Evolutionary conservation across 2,329 filamentous ascomycete genomes (phyloP), one percentile per base, ranked within the genome.

Genomic region (Calonectria henricotiae): DNA sequence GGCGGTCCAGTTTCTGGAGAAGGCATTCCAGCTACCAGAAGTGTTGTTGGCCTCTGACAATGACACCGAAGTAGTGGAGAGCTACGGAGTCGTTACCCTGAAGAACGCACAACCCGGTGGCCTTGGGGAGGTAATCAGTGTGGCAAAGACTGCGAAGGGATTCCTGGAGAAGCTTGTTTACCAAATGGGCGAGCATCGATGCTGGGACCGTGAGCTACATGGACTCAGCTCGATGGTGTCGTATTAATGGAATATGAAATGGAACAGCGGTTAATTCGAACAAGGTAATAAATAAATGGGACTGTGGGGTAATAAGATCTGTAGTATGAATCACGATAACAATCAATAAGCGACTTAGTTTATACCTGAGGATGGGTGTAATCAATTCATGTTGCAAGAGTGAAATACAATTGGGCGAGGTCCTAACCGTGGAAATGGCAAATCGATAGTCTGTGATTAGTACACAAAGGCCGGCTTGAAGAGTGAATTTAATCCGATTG

Each of bases 31-130:
- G 5, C 73, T 89, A 9, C 82, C 84, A 0, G 81, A 80, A 3
- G 78, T 89, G 3, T 68, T 77, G 1, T 60, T 87, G 0, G 88
- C 86, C 0, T 80, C 70, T 1, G 71, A 67, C 0, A 60, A 79
- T 1, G 83, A 87, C 6, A 79, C 80, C 1, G 82, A 86, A 20
- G 88, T 90, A 0, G 72, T 78, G 1, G 91, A 94, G 74, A 92
- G 89, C 72, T 96, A 94, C 74, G 94, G 94, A 61, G 93, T 97
- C 1, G 91, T 96, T 0, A 96, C 94, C 0, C 85, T 92, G 13
- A 84, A 82, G 47, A 81, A 85, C 13, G 82, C 85, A 5, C 81
- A 86, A 27, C 86, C 91, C 0, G 86, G 89, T 23, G 89, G 86
- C 70, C 84, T 94, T 74, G 89, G 85, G 74, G 90, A 93, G 76